Evolutionary conservation across 768 basidiomycete genomes (phyloP), one percentile per base, ranked within the genome.

Genomic region (Russula brevipes): DNA sequence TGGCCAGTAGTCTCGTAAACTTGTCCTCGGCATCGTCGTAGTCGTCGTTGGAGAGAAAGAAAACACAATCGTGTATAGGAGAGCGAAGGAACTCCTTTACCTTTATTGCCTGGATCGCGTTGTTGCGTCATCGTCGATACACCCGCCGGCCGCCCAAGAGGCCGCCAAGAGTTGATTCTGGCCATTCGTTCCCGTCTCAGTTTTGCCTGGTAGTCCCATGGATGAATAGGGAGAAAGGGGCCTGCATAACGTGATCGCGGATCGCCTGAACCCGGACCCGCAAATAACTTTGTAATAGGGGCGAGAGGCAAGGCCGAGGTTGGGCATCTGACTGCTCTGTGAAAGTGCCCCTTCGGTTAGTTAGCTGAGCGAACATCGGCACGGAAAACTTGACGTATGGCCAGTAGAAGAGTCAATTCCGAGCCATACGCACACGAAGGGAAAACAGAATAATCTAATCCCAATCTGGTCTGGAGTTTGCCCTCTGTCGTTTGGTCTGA

Each of bases 401-500:
- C 9, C 19, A 17, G 30, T 51, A 24, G 24, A 38, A 30, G 45
- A 5, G n/a, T 49, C 45, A 60, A 39, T 47, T 49, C 60, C 47
- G 53, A 58, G 49, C 6, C 45, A 51, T 42, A 50, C 36, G 36
- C 56, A 41, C 49, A 19, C 5, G 24, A 51, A 10, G 36, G 30
- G 36, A 36, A 12, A 30, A 56, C 54, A 53, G 38, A 46, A 42
- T 50, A 46, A 41, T 42, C 49, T 51, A 54, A 24, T 56, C 58
- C 66, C 63, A 72, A 54, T 71, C 71, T 62, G 70, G 70, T 39
- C 56, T 64, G n/a, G 60, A 35, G 9, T 66, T 67, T 47, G 60
- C 58, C 30, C 76, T 70, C 33, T 63, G 64, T 46, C 73, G 72
- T 64, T 86, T 87, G 19, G 82, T 73, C 2, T 76, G 73, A 67